A percentile compares a stretch with the other conserved stretches of the same genome.
Evolutionary conservation across 352 stramenopile species (phyloP).

Genomic region (Plasmopara muralis): DNA sequence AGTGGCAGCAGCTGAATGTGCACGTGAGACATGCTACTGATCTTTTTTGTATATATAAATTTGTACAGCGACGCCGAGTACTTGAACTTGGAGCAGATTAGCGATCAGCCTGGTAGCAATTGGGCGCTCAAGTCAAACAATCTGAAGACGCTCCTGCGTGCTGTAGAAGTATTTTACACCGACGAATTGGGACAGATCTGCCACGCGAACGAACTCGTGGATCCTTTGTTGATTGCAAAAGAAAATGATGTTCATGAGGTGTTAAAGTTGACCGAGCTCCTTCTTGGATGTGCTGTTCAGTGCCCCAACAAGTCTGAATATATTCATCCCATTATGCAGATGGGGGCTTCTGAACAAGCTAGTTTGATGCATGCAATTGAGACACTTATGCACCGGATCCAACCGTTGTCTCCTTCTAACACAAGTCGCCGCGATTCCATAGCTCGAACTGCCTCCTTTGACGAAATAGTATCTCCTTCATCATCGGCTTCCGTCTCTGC

Average conservation of each 20-base stretch:
- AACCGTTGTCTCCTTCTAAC: conserved; percentile 43
- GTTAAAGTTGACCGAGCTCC: conserved; percentile 58
- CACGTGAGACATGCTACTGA: conserved; percentile 2
- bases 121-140: conserved; percentile 79
- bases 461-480: conserved; percentile 39
- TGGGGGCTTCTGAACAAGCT: conserved; percentile 67
- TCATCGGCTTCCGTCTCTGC: conserved; percentile 24
- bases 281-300: conserved; percentile 75
- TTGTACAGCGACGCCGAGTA: conserved; percentile 68
- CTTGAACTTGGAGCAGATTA: conserved; percentile 70
- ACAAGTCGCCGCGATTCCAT: conserved; percentile 24
- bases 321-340: conserved; percentile 81
- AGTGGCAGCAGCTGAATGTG: not conserved
- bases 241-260: conserved; percentile 63
- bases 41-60: not conserved
- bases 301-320: conserved; percentile 75
- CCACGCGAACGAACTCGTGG: conserved; percentile 60
- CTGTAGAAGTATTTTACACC: conserved; percentile 76
- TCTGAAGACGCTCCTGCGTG: conserved; percentile 67
- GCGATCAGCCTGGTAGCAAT: conserved; percentile 46
- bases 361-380: conserved; percentile 84
- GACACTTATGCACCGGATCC: conserved; percentile 75
- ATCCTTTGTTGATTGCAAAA: conserved; percentile 62
- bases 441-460: conserved; percentile 40
- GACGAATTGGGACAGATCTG: conserved; percentile 76